Percentiles rank a stretch among this genome's conserved stretches.
Conservation (phyloP, 2,329 filamentous ascomycete genomes). For the Claviceps fusiformis region DNA sequence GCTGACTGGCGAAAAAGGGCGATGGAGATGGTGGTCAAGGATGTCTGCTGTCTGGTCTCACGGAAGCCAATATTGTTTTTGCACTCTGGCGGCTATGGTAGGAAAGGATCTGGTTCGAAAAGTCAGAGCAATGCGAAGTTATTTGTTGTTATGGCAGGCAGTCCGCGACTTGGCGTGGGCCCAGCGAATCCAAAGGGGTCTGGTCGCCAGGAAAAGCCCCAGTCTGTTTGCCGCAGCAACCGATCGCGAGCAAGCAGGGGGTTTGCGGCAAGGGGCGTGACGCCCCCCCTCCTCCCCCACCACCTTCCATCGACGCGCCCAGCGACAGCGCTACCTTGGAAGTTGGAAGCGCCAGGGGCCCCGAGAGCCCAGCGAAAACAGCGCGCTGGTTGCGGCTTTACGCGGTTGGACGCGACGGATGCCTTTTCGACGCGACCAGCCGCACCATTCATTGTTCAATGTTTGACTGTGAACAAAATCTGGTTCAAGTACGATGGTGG, state of each 20-base stretch:
- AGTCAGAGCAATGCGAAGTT: background rate
- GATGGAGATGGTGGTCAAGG: background rate
- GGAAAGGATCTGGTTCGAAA: background rate
- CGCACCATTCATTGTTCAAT: background rate
- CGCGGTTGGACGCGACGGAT: conserved; percentile 18
- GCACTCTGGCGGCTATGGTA: background rate
- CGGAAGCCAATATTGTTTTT: background rate
- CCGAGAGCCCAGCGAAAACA: background rate
- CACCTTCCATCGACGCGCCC: background rate
- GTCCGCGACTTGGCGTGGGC: background rate
- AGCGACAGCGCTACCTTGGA: background rate
- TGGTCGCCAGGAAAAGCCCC: background rate
- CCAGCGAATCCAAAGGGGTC: background rate
- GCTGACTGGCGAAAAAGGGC: background rate
- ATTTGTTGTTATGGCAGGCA: conserved; percentile 2
- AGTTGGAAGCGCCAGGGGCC: background rate
- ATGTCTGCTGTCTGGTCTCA: background rate
- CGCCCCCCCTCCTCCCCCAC: background rate
- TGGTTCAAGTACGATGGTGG: background rate
- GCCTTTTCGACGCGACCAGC: conserved; percentile 1
- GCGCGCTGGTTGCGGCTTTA: conserved; percentile 18
- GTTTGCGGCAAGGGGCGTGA: too few species aligned
- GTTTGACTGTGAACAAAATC: too few species aligned
- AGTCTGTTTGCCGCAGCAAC: conserved; percentile 14
- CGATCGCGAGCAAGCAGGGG: conserved; percentile 1